Percentiles rank a stretch among this genome's conserved stretches.
Evolutionary conservation across 805 yeast species (phyloP).

Genomic region (Candida nonsorbophila): DNA sequence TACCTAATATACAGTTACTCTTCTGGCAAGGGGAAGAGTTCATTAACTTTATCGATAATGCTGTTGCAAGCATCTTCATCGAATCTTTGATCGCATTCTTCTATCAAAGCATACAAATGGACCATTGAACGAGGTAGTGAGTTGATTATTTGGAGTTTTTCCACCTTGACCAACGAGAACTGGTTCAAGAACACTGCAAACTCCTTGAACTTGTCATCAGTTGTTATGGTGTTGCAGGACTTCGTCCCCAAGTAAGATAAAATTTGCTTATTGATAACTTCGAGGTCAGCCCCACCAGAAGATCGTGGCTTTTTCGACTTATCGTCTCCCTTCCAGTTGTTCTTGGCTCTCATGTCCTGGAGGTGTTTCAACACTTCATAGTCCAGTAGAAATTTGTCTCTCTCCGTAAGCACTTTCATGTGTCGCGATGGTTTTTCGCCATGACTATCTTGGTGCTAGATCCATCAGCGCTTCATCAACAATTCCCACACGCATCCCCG

Average conservation of each 20-base stretch:
- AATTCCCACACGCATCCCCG: conserved; percentile 19
- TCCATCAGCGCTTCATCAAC: conserved; percentile 15
- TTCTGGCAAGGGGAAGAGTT: conserved; percentile 45
- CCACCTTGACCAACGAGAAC: conserved; percentile 70
- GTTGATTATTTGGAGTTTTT: conserved; percentile 78
- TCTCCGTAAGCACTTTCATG: conserved; percentile 40
- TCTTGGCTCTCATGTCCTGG: conserved; percentile 39
- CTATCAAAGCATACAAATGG: conserved; percentile 71
- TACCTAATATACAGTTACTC: too few relatives aligned
- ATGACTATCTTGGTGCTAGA: conserved; percentile 29
- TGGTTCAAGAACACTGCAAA: conserved; percentile 43
- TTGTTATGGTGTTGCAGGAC: conserved; percentile 17
- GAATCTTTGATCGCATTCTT: conserved; percentile 88
- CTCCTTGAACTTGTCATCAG: conserved; percentile 17
- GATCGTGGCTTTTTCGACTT: conserved; percentile 25
- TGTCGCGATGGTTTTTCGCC: conserved; percentile 2
- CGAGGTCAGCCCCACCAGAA: conserved; percentile 43
- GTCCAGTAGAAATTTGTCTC: conserved; percentile 60
- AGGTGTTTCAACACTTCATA: conserved; percentile 59
- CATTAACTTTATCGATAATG: conserved; percentile 52
- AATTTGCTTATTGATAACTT: conserved; percentile 45
- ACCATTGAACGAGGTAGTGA: conserved; percentile 77
- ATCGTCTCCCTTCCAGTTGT: conserved; percentile 26
- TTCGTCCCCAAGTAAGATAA: conserved; percentile 32
- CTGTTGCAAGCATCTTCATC: conserved; percentile 58